A percentile compares a stretch with the other conserved stretches of the same genome.
phyloP scores from a whole-genome alignment of 2,329 filamentous ascomycete genomes.

The Endoconidiophora polonica region DNA sequence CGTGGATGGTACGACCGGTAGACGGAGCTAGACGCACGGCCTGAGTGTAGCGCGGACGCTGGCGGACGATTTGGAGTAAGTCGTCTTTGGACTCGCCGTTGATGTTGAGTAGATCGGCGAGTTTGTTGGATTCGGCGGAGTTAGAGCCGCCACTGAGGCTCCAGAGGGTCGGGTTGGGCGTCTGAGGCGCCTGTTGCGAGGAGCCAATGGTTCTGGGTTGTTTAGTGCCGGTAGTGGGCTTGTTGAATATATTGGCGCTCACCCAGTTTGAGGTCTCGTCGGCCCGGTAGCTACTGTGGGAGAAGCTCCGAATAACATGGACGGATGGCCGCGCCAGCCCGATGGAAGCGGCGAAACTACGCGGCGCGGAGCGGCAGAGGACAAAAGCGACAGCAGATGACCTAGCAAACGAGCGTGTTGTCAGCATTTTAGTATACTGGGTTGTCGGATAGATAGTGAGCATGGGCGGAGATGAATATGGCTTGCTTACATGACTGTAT shows the following conservation, averaged over 20 bases:
- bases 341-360: not conserved
- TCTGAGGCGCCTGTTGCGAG: conserved; percentile 1
- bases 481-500: not conserved
- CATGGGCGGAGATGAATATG: no score
- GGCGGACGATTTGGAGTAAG: conserved; percentile 13
- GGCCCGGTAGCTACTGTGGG: not conserved
- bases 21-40: conserved; percentile 25
- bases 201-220: not conserved
- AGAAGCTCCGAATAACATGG: conserved; percentile 5
- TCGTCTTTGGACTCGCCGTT: conserved; percentile 9
- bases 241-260: conserved; percentile 6
- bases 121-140: conserved; percentile 5
- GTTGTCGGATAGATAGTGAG: not conserved
- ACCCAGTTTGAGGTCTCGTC: conserved; percentile 2
- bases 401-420: not conserved
- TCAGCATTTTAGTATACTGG: not conserved
- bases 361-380: conserved; percentile 3
- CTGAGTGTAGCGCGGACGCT: conserved; percentile 10
- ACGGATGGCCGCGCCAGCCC: not conserved
- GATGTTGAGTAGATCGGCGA: conserved; percentile 19
- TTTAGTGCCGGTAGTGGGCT: conserved; percentile 2
- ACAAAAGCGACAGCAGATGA: conserved; percentile 4
- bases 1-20: conserved; percentile 28
- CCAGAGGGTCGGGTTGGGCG: conserved; percentile 12
- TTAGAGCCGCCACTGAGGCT: conserved; percentile 16